Conservation (phyloP, 768 basidiomycete species). For the Lentinula sp. region DNA sequence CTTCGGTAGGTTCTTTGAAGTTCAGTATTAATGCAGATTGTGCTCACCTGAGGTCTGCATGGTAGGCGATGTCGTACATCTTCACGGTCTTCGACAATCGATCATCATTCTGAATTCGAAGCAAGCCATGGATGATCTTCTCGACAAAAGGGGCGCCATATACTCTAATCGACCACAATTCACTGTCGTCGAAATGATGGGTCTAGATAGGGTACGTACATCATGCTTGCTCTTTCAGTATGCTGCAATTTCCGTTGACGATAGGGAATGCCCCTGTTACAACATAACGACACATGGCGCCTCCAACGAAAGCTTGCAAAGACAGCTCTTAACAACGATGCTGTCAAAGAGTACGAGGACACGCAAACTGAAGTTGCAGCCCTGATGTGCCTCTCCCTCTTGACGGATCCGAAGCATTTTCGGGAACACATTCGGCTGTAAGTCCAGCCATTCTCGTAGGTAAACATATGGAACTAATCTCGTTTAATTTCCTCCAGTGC, state of each 20-base stretch:
- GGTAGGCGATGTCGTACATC: not conserved
- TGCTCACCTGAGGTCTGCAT: too few species aligned
- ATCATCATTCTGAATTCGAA: slow-evolving; percentile 13
- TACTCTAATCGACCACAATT: slow-evolving; percentile 25
- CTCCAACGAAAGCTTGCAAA: slow-evolving; percentile 22
- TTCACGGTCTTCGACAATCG: not conserved
- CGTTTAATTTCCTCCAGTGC: slow-evolving; percentile 6
- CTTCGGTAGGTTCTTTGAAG: too few species aligned
- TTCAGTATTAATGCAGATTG: too few species aligned
- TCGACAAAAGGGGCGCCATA: slow-evolving; percentile 18
- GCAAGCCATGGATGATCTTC: slow-evolving; percentile 18
- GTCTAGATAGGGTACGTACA: not conserved
- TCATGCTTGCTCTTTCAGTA: not conserved
- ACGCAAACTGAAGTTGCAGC: slow-evolving; percentile 22
- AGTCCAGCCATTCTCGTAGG: not conserved
- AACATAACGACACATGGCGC: slow-evolving; percentile 18
- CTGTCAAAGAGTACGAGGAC: slow-evolving; percentile 24
- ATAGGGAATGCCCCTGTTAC: slow-evolving; percentile 9
- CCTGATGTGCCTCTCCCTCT: slow-evolving; percentile 10
- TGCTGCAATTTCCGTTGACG: not conserved
- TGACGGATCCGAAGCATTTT: slow-evolving; percentile 13
- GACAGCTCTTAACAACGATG: slow-evolving; percentile 19
- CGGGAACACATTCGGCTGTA: slow-evolving; percentile 14
- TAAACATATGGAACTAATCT: not conserved
- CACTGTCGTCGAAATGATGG: slow-evolving; percentile 6